phyloP scores from a whole-genome alignment of 495 filamentous ascomycete genomes.

The Tuber umbilicatum region DNA sequence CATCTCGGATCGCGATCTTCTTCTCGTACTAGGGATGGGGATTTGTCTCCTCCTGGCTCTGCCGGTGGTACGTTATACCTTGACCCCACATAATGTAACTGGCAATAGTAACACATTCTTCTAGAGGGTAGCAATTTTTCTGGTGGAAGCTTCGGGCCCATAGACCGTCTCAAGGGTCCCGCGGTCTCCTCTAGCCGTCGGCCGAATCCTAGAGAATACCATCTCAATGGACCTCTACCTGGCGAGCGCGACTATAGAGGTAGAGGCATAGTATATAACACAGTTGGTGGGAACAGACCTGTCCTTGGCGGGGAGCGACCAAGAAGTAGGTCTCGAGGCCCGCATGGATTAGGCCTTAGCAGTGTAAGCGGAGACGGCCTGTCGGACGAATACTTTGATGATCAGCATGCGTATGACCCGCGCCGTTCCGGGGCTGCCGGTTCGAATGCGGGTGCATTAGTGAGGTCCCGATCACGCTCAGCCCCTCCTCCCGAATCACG shows the following conservation, averaged over 20 bases:
- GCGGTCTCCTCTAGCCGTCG: slow-evolving; percentile 24
- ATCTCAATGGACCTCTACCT: slow-evolving; percentile 26
- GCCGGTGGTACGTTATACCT: slow-evolving; percentile 20
- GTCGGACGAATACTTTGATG: slow-evolving; percentile 33
- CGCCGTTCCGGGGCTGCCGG: slow-evolving; percentile 12
- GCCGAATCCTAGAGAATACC: slow-evolving; percentile 24
- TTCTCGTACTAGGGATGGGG: slow-evolving; percentile 31
- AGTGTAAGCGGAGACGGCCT: slow-evolving; percentile 13
- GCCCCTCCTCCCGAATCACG: slow-evolving; percentile 33
- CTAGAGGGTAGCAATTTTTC: slow-evolving; percentile 37
- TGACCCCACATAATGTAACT: not conserved
- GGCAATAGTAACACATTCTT: slow-evolving; percentile 19
- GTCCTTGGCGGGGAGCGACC: slow-evolving; percentile 30
- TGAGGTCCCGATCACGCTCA: slow-evolving; percentile 38
- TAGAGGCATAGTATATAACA: slow-evolving; percentile 33
- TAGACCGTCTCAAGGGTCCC: slow-evolving; percentile 26
- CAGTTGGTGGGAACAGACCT: slow-evolving; percentile 23
- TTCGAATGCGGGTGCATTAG: slow-evolving; percentile 30
- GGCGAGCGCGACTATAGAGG: slow-evolving; percentile 17
- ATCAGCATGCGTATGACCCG: slow-evolving; percentile 14
- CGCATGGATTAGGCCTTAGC: slow-evolving; percentile 26
- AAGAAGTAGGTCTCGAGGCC: slow-evolving; percentile 32
- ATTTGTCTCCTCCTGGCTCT: slow-evolving; percentile 27
- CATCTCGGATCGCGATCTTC: slow-evolving; percentile 29
- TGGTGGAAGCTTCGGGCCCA: slow-evolving; percentile 24